Percentiles rank a stretch among this genome's conserved stretches.
phyloP scores from a whole-genome alignment of 345 rosid genomes.

The Theobroma cacao region DNA sequence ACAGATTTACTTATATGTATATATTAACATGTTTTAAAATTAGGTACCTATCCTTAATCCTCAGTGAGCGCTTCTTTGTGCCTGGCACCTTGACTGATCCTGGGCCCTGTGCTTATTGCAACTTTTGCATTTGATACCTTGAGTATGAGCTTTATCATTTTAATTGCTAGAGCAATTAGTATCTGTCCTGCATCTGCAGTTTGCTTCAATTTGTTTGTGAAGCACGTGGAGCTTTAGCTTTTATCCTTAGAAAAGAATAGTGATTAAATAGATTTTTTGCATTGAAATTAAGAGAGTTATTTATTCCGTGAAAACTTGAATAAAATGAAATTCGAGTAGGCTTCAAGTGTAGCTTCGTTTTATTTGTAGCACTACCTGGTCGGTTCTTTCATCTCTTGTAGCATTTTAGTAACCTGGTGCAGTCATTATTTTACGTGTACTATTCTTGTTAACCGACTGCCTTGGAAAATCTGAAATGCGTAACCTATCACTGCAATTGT shows the following conservation, averaged over 20 bases:
- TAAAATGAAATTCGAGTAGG: background rate
- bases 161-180: background rate
- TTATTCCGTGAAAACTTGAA: background rate
- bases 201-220: background rate
- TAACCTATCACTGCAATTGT: constrained; percentile 1
- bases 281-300: background rate
- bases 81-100: background rate
- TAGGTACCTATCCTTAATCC: background rate
- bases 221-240: background rate
- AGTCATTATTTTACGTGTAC: background rate
- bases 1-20: background rate
- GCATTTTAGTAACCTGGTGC: background rate
- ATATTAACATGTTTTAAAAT: background rate
- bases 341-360: background rate
- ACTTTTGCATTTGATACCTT: background rate
- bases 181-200: background rate
- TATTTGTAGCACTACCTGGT: background rate
- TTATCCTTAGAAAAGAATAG: background rate
- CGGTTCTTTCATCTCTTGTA: background rate
- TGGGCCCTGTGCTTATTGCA: background rate
- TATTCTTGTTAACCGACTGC: background rate
- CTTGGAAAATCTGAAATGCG: constrained; percentile 1
- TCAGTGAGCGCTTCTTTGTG: background rate
- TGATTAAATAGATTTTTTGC: background rate
- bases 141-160: background rate